These are phyloP conservation scores for Chrysoporthe deuterocubensis DNA, from an alignment of 2,329 filamentous ascomycete species.

Conservation along the genomic window DNA sequence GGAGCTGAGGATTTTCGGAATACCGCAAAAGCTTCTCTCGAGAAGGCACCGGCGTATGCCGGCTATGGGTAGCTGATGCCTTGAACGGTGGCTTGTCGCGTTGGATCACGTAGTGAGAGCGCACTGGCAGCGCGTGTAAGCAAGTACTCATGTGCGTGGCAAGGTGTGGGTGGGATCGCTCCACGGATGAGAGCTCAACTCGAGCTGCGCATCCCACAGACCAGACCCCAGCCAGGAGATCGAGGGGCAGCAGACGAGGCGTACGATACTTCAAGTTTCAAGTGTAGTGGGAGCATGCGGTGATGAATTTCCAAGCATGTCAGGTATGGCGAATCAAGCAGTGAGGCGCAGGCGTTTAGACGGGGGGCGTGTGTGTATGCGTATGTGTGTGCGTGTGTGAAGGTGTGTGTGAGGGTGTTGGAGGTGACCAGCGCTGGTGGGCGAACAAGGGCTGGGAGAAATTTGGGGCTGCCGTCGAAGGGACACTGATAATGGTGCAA, in stretches of 20 bases:
- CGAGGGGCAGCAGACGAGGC: background rate
- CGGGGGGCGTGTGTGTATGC: background rate
- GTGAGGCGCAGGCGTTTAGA: background rate
- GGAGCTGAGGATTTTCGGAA: background rate
- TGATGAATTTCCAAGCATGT: background rate
- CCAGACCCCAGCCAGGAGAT: background rate
- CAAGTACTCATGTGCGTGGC: background rate
- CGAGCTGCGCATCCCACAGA: background rate
- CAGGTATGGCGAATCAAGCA: background rate
- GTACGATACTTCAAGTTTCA: background rate
- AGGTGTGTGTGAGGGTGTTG: background rate
- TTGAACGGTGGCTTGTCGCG: background rate
- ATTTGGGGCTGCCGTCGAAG: background rate
- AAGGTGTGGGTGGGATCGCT: background rate
- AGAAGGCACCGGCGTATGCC: too few species aligned
- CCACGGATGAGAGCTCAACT: background rate
- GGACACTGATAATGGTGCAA: background rate
- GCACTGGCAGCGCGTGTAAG: background rate
- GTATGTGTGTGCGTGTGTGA: background rate
- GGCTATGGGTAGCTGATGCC: background rate
- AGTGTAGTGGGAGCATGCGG: background rate
- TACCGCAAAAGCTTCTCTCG: background rate
- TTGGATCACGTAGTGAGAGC: background rate
- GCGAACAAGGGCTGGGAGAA: background rate
- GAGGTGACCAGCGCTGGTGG: background rate